A percentile compares a stretch with the other conserved stretches of the same genome.
phyloP scores from a whole-genome alignment of 2,329 filamentous ascomycete genomes.

The Alternaria panax region DNA sequence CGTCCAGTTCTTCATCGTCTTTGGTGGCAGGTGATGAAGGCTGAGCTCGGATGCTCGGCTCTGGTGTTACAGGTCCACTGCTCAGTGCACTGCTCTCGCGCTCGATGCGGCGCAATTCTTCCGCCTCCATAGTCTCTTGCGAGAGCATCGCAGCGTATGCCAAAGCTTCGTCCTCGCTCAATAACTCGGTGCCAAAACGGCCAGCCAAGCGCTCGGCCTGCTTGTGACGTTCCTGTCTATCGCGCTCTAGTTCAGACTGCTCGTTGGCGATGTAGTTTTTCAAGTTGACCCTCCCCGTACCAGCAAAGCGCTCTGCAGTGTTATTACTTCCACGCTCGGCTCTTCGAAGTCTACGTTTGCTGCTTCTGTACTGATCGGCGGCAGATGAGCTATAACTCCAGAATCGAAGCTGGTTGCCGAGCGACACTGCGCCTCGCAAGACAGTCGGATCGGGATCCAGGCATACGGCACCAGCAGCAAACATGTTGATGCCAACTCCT shows the following conservation, averaged over 20 bases:
- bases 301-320: constrained; percentile 64
- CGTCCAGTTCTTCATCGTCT: constrained; percentile 60
- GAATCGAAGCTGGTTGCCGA: constrained; percentile 86
- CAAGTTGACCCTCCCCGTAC: constrained; percentile 72
- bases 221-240: constrained; percentile 70
- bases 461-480: constrained; percentile 81
- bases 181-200: constrained; percentile 83
- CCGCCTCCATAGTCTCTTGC: constrained; percentile 63
- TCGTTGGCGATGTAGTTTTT: constrained; percentile 88
- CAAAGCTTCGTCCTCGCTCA: constrained; percentile 68
- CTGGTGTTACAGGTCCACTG: constrained; percentile 50
- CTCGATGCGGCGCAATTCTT: constrained; percentile 55
- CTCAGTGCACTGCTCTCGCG: constrained; percentile 51
- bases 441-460: constrained; percentile 88
- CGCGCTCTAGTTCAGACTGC: constrained; percentile 76
- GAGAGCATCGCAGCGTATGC: constrained; percentile 70
- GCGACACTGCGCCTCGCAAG: constrained; percentile 83
- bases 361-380: constrained; percentile 75
- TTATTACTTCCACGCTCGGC: constrained; percentile 70
- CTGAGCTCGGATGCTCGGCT: constrained; percentile 38
- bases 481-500: constrained; percentile 76
- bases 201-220: constrained; percentile 75
- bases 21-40: constrained; percentile 41
- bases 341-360: constrained; percentile 79
- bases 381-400: constrained; percentile 91